Evolutionary conservation across 495 filamentous ascomycete genomes (phyloP).

Genomic region (Aspergillus hancockii): DNA sequence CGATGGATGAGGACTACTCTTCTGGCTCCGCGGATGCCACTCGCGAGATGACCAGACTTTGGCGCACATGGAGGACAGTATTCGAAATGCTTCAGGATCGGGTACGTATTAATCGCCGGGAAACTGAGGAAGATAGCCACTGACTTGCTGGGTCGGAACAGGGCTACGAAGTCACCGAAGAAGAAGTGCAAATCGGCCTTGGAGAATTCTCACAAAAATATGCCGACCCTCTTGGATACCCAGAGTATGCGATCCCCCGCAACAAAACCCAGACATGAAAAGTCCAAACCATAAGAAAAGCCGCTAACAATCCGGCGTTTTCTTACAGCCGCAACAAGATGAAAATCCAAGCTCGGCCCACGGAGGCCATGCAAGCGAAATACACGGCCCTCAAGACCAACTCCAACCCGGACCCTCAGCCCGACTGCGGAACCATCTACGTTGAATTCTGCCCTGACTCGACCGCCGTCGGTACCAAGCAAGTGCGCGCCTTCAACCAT

Average conservation of each 20-base stretch:
- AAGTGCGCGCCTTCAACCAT: slow-evolving; percentile 86
- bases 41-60: slow-evolving; percentile 70
- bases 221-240: slow-evolving; percentile 64
- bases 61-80: slow-evolving; percentile 85
- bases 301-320: not conserved
- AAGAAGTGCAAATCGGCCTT: slow-evolving; percentile 81
- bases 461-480: slow-evolving; percentile 77
- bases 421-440: slow-evolving; percentile 84
- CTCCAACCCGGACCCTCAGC: slow-evolving; percentile 61
- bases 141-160: slow-evolving; percentile 37
- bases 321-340: slow-evolving; percentile 72
- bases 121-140: slow-evolving; percentile 2
- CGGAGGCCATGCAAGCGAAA: slow-evolving; percentile 77
- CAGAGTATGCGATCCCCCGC: slow-evolving; percentile 57
- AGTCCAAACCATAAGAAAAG: not conserved
- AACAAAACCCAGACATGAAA: slow-evolving; percentile 1
- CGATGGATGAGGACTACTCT: slow-evolving; percentile 57
- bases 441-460: slow-evolving; percentile 83
- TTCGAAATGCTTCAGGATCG: slow-evolving; percentile 86
- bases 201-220: slow-evolving; percentile 71
- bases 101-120: slow-evolving; percentile 46
- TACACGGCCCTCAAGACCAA: slow-evolving; percentile 69
- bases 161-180: slow-evolving; percentile 91
- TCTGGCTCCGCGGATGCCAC: slow-evolving; percentile 55
- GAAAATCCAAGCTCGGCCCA: slow-evolving; percentile 82